Evolutionary conservation across 768 basidiomycete species (phyloP).

Genomic region (Naganishia kalamii): DNA sequence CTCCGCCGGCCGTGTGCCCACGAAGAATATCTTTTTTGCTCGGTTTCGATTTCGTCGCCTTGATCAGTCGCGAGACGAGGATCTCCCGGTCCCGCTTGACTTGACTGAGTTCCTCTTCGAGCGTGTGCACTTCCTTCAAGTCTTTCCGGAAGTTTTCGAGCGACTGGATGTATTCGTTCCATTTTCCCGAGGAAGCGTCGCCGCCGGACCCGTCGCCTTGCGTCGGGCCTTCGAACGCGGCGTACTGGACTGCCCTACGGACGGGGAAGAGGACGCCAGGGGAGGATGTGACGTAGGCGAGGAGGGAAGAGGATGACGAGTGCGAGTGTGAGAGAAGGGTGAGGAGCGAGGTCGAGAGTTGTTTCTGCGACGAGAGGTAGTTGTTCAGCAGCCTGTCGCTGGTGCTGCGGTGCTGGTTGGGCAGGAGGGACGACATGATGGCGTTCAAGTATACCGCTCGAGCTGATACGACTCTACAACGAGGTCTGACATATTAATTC

Average conservation of each 20-base stretch:
- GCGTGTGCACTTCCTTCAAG: constrained; percentile 43
- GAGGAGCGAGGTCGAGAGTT: constrained; percentile 39
- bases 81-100: constrained; percentile 45
- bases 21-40: constrained; percentile 40
- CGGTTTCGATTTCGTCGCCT: constrained; percentile 42
- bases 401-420: constrained; percentile 44
- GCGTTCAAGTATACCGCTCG: no score
- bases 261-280: constrained; percentile 42
- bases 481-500: no score
- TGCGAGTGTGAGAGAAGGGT: constrained; percentile 46
- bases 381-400: constrained; percentile 44
- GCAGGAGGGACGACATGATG: constrained; percentile 40
- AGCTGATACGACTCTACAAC: no score
- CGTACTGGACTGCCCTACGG: constrained; percentile 42
- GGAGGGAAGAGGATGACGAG: constrained; percentile 44
- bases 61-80: constrained; percentile 44
- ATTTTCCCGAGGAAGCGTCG: constrained; percentile 29
- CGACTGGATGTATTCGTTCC: constrained; percentile 40
- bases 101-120: constrained; percentile 44
- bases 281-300: constrained; percentile 46
- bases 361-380: constrained; percentile 46
- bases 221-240: constrained; percentile 45
- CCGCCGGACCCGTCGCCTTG: constrained; percentile 22
- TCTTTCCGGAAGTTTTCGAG: constrained; percentile 45
- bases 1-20: constrained; percentile 17